Evolutionary conservation across 169 alveolate genomes (phyloP), one percentile per base, ranked within the genome.

Genomic region (Eimeria brunetti): DNA sequence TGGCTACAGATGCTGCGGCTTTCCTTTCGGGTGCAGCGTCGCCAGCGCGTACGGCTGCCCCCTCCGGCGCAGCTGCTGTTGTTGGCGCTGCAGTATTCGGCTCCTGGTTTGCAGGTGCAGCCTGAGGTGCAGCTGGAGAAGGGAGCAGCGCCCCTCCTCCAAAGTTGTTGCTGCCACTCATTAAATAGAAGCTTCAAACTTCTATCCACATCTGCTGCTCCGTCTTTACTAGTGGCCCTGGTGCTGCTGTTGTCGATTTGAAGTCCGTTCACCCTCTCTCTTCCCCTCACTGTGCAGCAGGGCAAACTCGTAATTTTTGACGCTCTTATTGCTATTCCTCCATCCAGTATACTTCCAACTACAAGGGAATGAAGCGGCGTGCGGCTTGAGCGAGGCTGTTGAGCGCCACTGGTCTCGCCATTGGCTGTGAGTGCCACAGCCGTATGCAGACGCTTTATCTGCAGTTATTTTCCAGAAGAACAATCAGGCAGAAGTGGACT

Each of bases 401-500:
- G 36, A 36, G 64, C 12, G 64, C 86, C 86, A 76, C 60, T 76
- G 86, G 86, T 76, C 64, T 44, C 64, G 27, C 86, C 86, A 76
- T 6, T 76, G 86, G 86, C 86, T 76, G 44, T 27, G 64, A 16
- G n/a, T 0, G 27, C 33, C n/a, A 69, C 5, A 69, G 80, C 80
- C 1, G n/a, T 69, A 5, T 36, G 51, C 51, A 33, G 27, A 69
- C 33, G 51, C 51, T 14, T 69, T 36, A 20, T 0, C 8, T 36
- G 51, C n/a, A 33, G 80, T n/a, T 5, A 69, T 12, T 69, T 30
- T 16, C 16, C 51, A 12, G 51, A 22, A 3, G 33, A 69, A 69
- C 27, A 2, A 33, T 5, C n/a, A 33, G 30, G 51, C 24, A 36
- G 11, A 69, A 33, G 33, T 69, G 80, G 36, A 16, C 24, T 0